phyloP scores from a whole-genome alignment of 352 stramenopile species.

The Phytophthora ohioensis region DNA sequence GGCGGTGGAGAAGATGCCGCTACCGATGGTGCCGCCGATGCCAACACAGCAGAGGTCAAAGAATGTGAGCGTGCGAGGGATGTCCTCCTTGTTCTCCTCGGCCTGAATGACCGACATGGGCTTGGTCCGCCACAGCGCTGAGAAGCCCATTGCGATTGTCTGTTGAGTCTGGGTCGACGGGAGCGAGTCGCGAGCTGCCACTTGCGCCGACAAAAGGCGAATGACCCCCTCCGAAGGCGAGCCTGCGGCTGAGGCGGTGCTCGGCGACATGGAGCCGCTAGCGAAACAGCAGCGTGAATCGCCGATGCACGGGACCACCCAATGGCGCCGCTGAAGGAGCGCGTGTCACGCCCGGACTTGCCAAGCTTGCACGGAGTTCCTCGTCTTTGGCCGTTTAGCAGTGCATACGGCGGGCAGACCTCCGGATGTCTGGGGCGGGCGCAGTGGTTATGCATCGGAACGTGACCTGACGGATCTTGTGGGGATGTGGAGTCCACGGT shows the following conservation, averaged over 20 bases:
- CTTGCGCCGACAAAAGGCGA: conserved; percentile 24
- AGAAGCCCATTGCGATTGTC: conserved; percentile 28
- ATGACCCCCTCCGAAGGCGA: conserved; percentile 7
- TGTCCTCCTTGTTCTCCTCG: conserved; percentile 57
- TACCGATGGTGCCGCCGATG: conserved; percentile 90
- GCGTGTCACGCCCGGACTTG: conserved; percentile 29
- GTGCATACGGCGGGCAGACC: conserved; percentile 28
- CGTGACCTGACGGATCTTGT: conserved; percentile 26
- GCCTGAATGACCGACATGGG: conserved; percentile 64
- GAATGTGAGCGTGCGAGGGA: conserved; percentile 64
- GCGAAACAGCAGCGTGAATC: conserved; percentile 31
- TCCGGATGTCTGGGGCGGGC: conserved; percentile 30
- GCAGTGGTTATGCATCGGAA: conserved; percentile 25
- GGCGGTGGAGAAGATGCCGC: conserved; percentile 87
- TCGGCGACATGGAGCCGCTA: conserved; percentile 27
- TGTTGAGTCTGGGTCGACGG: conserved; percentile 1
- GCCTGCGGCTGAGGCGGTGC: conserved; percentile 11
- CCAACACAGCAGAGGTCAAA: conserved; percentile 89
- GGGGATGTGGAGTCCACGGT: not conserved
- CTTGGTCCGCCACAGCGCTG: conserved; percentile 59
- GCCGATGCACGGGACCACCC: conserved; percentile 19
- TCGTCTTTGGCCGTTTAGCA: conserved; percentile 34
- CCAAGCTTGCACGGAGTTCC: conserved; percentile 13
- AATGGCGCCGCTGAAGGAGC: conserved; percentile 16
- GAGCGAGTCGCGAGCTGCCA: conserved; percentile 4